Percentiles rank a stretch among this genome's conserved stretches.
phyloP scores from a whole-genome alignment of 2,329 filamentous ascomycete genomes.

The Sporothrix schenckii region DNA sequence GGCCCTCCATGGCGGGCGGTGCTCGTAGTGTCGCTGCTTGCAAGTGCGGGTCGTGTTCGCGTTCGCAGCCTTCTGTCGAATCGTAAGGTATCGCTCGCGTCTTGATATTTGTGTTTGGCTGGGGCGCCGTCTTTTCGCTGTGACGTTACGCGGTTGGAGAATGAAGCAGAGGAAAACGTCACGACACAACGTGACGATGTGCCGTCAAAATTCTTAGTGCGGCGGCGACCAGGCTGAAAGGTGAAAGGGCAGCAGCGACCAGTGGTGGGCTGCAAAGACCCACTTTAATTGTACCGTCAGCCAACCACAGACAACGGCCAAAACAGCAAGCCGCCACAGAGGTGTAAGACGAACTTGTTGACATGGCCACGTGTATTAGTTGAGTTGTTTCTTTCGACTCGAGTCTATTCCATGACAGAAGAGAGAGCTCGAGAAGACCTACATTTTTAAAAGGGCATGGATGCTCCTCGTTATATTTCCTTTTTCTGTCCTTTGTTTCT shows the following conservation, averaged over 20 bases:
- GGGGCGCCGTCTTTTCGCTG: background rate
- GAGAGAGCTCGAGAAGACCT: too few relatives aligned
- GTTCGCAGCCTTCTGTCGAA: background rate
- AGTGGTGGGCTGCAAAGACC: constrained; percentile 3
- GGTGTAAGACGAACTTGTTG: background rate
- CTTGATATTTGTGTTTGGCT: background rate
- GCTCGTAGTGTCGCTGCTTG: background rate
- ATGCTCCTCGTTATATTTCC: too few relatives aligned
- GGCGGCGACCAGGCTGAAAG: constrained; percentile 6
- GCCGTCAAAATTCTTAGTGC: constrained; percentile 23
- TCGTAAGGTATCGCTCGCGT: too few relatives aligned
- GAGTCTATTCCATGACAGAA: too few relatives aligned
- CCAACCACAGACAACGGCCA: background rate
- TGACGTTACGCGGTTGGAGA: background rate
- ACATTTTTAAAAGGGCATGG: too few relatives aligned
- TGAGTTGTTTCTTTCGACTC: too few relatives aligned
- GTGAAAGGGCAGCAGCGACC: constrained; percentile 2
- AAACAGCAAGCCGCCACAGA: background rate
- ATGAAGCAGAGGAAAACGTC: background rate
- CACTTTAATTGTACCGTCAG: background rate
- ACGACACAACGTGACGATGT: background rate
- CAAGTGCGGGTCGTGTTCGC: background rate
- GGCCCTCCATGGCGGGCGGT: constrained; percentile 72
- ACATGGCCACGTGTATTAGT: too few relatives aligned
- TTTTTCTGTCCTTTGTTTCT: too few relatives aligned